These are phyloP conservation scores for Diaporthe citriasiana DNA, from an alignment of 2,329 filamentous ascomycete genomes.

Conservation along the genomic window DNA sequence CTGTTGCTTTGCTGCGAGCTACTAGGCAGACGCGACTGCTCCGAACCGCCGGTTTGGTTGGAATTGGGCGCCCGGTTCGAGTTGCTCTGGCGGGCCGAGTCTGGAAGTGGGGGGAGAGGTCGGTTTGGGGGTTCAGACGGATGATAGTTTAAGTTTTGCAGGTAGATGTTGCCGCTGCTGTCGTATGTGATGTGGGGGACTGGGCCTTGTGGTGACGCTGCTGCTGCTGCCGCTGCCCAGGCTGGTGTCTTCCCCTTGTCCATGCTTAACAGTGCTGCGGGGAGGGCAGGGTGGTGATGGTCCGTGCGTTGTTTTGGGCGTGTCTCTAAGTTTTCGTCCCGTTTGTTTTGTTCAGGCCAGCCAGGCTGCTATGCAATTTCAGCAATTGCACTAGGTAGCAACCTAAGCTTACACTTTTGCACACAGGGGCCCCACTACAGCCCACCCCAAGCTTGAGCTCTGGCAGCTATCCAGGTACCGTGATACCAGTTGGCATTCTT, in stretches of 20 bases:
- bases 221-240: background rate
- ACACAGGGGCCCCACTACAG: background rate
- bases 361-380: too few relatives aligned
- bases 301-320: background rate
- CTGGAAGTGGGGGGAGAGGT: conserved; percentile 4
- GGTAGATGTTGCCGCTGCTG: too few relatives aligned
- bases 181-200: too few relatives aligned
- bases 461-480: background rate
- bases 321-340: background rate
- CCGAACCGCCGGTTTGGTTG: background rate
- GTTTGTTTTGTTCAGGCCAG: too few relatives aligned
- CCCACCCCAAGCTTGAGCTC: background rate
- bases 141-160: background rate
- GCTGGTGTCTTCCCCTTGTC: background rate
- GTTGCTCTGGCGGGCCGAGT: background rate
- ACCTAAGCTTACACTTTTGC: background rate
- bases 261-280: background rate
- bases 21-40: background rate
- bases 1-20: background rate
- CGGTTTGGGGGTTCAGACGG: background rate
- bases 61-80: background rate
- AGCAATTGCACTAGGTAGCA: too few relatives aligned
- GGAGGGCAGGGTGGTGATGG: background rate
- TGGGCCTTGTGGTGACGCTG: too few relatives aligned
- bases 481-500: background rate